Base-by-base conservation (phyloP, 2,329 filamentous ascomycete species). In the Fusarium tjaetaba region DNA sequence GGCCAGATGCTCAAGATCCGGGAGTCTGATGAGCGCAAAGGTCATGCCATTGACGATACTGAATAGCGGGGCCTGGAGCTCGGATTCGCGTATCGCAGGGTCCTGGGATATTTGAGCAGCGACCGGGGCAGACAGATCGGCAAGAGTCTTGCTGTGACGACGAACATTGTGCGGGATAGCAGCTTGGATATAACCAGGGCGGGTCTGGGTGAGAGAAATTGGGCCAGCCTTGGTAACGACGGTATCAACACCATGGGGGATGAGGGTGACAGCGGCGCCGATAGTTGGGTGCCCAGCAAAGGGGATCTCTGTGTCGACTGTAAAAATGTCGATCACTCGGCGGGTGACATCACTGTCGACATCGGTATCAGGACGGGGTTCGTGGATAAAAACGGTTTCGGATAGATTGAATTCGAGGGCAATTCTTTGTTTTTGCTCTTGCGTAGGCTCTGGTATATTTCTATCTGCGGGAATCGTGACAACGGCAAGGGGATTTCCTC, bases 31-130 rank as follows among this genome's bases (percentile, higher is more conserved):
- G 38, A 94, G 86, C n/a, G 90, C 81, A 80, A 94, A 95, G 2
- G 89, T 89, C 91, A 95, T 92, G 53, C 93, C 93, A 49, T 89
- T 89, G 41, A 94, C 92, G 51, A 95, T 89, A 72, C 88, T 91
- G 63, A 90, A 86, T 24, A 89, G 77, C 20, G 88, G 86, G 14
- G 86, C 84, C 16, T 74, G 68, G 38, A 83, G 72, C 80, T 86
- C 84, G 9, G 81, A 81, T n/a, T 78, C 61, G 28, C 78, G 78
- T 53, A 85, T 78, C 9, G 68, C 69, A 1, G 71, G 48, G 34
- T 81, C 77, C 14, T 69, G 24, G 28, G 80, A 79, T 18, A 84
- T 78, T 26, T 79, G 73, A 20, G 68, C 69, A 62, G 76, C 60
- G 18, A 68, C 49, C 39, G 80, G 59, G 45, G 58, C 34, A 64